These are phyloP conservation scores for Mortierella claussenii DNA, from an alignment of 192 early-diverging fungal species.

Conservation along the genomic window DNA sequence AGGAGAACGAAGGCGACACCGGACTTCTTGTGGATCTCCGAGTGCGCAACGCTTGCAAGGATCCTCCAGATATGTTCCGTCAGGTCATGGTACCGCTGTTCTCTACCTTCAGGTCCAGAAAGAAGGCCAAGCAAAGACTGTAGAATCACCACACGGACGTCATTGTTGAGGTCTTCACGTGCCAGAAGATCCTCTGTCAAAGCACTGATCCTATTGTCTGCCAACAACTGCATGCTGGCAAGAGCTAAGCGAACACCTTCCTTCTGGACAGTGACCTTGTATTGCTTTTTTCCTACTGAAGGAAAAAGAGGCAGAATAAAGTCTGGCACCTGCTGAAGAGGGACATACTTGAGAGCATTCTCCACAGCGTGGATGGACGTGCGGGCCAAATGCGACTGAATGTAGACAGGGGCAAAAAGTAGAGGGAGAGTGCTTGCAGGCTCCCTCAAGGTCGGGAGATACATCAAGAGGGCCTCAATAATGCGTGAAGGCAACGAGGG, in stretches of 20 bases:
- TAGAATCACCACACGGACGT: constrained; percentile 27
- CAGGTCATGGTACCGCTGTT: constrained; percentile 15
- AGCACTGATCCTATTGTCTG: constrained; percentile 3
- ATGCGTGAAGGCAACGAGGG: constrained; percentile 44
- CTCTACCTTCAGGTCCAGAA: constrained; percentile 23
- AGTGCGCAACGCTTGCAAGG: constrained; percentile 6
- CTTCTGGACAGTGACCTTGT: constrained; percentile 50
- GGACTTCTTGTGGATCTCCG: constrained; percentile 16
- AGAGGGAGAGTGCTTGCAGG: constrained; percentile 26
- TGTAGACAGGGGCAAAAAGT: constrained; percentile 38
- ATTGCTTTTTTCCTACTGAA: constrained; percentile 15
- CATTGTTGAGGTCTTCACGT: constrained; percentile 20
- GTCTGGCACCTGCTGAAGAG: constrained; percentile 12
- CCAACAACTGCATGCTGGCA: constrained; percentile 19
- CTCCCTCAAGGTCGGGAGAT: constrained; percentile 34
- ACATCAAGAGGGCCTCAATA: constrained; percentile 38
- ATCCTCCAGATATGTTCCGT: constrained; percentile 30
- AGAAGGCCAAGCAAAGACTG: constrained; percentile 29
- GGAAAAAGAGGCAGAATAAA: constrained; percentile 45
- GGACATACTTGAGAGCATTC: constrained; percentile 42
- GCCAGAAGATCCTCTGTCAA: constrained; percentile 29
- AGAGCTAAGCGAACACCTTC: constrained; percentile 40
- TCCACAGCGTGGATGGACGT: constrained; percentile 49
- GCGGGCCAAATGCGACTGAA: constrained; percentile 42
- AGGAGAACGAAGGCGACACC: constrained; percentile 33